These are phyloP conservation scores for Monilinia fructigena DNA, from an alignment of 2,329 filamentous ascomycete species.

Conservation along the genomic window DNA sequence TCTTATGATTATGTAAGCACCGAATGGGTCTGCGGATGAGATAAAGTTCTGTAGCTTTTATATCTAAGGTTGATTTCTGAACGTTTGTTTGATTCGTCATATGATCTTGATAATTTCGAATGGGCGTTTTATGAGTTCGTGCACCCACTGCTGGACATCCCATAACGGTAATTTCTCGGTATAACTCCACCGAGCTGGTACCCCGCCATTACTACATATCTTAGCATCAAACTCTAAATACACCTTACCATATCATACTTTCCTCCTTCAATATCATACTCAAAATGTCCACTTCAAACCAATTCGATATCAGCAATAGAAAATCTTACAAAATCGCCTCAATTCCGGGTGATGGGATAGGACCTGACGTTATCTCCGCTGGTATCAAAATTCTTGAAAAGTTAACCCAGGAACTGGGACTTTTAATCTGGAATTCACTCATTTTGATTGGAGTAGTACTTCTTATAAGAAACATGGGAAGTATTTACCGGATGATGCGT, in stretches of 20 bases:
- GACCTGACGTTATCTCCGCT: constrained; percentile 60
- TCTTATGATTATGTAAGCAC: too few species aligned
- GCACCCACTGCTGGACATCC: neutral
- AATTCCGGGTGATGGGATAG: constrained; percentile 64
- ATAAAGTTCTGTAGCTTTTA: too few species aligned
- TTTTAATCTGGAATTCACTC: constrained; percentile 60
- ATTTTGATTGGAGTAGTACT: constrained; percentile 60
- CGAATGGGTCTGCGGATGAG: too few species aligned
- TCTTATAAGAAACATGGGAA: constrained; percentile 57
- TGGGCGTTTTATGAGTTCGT: too few species aligned
- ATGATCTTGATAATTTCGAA: too few species aligned
- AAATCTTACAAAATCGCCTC: constrained; percentile 52
- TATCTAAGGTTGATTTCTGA: too few species aligned
- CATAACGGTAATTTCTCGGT: neutral
- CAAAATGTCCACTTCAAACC: neutral
- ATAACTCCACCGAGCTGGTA: neutral
- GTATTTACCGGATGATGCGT: constrained; percentile 58
- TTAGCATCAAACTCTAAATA: neutral
- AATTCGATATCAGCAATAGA: neutral
- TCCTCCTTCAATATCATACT: neutral
- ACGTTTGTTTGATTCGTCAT: too few species aligned
- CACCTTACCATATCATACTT: neutral
- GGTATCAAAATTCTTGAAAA: constrained; percentile 60
- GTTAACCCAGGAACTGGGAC: constrained; percentile 50
- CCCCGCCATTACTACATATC: neutral